These are phyloP conservation scores for Phytophthora multivora DNA, from an alignment of 352 stramenopile species.

Conservation along the genomic window DNA sequence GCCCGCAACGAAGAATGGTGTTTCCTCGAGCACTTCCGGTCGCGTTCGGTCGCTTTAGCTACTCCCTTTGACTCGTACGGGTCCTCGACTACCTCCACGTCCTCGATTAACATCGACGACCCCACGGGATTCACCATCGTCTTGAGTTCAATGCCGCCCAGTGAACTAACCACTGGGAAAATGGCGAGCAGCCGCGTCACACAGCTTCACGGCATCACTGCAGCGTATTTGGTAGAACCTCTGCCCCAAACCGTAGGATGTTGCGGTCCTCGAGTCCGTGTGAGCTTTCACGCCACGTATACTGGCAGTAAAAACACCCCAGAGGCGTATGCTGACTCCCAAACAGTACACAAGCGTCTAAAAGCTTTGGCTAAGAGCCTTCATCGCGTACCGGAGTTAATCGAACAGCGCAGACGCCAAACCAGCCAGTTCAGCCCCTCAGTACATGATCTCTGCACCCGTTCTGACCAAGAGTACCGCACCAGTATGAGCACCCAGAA, in stretches of 20 bases:
- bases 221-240: constrained; percentile 41
- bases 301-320: constrained; percentile 11
- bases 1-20: constrained; percentile 54
- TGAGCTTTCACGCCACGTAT: constrained; percentile 52
- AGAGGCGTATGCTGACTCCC: constrained; percentile 26
- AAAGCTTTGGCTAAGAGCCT: constrained; percentile 34
- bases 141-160: constrained; percentile 33
- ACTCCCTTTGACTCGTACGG: constrained; percentile 9
- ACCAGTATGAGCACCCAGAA: constrained; percentile 26
- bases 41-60: background rate
- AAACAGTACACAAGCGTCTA: constrained; percentile 32
- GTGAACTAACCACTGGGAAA: constrained; percentile 38
- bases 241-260: constrained; percentile 19
- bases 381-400: constrained; percentile 35
- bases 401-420: constrained; percentile 28
- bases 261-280: constrained; percentile 30
- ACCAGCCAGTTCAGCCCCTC: constrained; percentile 4
- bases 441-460: constrained; percentile 12
- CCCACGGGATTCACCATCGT: constrained; percentile 38
- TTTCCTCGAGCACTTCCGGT: constrained; percentile 47
- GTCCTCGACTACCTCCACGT: constrained; percentile 17
- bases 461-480: constrained; percentile 11
- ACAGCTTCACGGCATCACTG: constrained; percentile 48
- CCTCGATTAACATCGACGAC: constrained; percentile 20
- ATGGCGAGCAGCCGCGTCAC: constrained; percentile 33